Conservation (phyloP, 2,329 filamentous ascomycete species). For the Stylonectria norvegica region DNA sequence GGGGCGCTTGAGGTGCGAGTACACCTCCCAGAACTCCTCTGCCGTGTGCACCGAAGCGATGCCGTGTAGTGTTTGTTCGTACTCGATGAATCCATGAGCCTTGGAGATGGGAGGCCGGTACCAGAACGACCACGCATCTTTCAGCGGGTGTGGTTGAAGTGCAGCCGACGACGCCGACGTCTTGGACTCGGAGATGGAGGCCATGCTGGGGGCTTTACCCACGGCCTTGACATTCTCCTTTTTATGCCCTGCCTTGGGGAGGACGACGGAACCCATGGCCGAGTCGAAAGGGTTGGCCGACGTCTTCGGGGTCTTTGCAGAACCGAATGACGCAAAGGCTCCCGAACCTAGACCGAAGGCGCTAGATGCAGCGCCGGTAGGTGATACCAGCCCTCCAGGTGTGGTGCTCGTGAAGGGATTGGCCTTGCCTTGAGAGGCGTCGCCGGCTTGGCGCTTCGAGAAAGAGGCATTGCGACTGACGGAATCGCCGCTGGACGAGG, state of each 20-base stretch:
- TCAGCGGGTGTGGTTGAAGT: conserved; percentile 56
- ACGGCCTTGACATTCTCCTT: conserved; percentile 33
- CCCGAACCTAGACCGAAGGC: conserved; percentile 93
- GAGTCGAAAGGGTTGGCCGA: conserved; percentile 77
- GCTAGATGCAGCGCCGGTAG: conserved; percentile 65
- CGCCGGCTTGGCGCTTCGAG: conserved; percentile 72
- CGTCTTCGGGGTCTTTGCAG: conserved; percentile 83
- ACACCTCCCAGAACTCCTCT: conserved; percentile 90
- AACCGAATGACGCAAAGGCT: conserved; percentile 85
- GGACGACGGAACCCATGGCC: conserved; percentile 50
- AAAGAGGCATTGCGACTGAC: conserved; percentile 60
- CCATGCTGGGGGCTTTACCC: conserved; percentile 36
- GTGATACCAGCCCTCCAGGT: conserved; percentile 49
- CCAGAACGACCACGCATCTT: conserved; percentile 93
- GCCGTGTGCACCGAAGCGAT: conserved; percentile 77
- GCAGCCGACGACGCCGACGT: conserved; percentile 36
- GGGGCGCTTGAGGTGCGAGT: conserved; percentile 83
- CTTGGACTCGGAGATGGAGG: conserved; percentile 44
- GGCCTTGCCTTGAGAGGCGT: conserved; percentile 66
- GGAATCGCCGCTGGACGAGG: conserved; percentile 51
- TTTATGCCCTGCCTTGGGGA: conserved; percentile 28
- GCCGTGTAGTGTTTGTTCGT: conserved; percentile 91
- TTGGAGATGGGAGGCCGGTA: conserved; percentile 95
- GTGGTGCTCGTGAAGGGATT: conserved; percentile 78
- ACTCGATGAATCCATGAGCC: conserved; percentile 81